Percentiles rank a stretch among this genome's conserved stretches.
phyloP scores from a whole-genome alignment of 345 rosid species.

The Populus euphratica region DNA sequence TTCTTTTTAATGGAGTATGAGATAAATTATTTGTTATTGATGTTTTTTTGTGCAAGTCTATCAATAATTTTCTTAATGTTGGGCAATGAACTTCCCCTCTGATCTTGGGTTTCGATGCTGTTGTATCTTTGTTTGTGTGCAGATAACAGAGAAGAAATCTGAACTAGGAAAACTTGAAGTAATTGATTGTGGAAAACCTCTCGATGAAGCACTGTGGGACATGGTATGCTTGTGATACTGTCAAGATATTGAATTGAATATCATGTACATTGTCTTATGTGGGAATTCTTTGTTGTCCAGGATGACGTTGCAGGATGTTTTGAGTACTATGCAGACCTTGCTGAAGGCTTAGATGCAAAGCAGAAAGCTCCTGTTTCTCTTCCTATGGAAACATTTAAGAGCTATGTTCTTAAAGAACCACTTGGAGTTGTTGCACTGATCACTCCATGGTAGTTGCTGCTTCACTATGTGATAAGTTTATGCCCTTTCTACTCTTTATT shows the following conservation, averaged over 20 bases:
- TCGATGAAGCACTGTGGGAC: constrained; percentile 92
- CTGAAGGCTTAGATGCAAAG: constrained; percentile 89
- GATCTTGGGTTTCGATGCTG: background rate
- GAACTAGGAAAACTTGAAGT: constrained; percentile 81
- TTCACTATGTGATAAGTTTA: background rate
- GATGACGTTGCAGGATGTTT: constrained; percentile 98
- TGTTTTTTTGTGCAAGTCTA: background rate
- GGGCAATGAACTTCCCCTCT: background rate
- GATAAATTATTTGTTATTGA: background rate
- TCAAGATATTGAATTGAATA: background rate
- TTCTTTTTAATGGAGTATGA: background rate
- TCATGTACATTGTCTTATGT: constrained; percentile 15
- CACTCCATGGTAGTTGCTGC: constrained; percentile 75
- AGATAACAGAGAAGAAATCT: constrained; percentile 80
- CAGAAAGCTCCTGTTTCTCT: constrained; percentile 80
- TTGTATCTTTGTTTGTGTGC: constrained; percentile 1
- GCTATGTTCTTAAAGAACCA: constrained; percentile 75
- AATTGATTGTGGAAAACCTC: constrained; percentile 86
- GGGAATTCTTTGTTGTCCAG: constrained; percentile 45
- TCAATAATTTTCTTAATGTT: background rate
- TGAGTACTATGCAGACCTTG: constrained; percentile 91
- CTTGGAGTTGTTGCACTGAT: constrained; percentile 93
- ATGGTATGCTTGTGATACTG: constrained; percentile 44
- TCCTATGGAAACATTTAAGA: constrained; percentile 79
- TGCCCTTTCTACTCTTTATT: background rate